These are phyloP conservation scores for Achlya hypogyna DNA, from an alignment of 352 stramenopile species.

Conservation along the genomic window DNA sequence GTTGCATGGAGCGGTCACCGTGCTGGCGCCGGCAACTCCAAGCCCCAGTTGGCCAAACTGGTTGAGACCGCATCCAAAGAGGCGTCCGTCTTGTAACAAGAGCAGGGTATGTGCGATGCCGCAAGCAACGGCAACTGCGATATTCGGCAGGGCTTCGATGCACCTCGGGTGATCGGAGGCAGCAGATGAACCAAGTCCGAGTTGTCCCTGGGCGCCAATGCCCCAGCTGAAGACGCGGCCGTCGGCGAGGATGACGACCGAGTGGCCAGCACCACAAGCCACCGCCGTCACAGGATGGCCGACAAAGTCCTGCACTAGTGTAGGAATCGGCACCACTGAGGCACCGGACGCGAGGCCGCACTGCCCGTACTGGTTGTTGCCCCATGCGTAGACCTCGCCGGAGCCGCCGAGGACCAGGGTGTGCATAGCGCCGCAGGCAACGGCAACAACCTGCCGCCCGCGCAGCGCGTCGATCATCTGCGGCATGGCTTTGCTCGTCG, in stretches of 20 bases:
- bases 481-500: not conserved
- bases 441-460: constrained; percentile 7
- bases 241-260: not conserved
- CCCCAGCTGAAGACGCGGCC: constrained; percentile 4
- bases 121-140: not conserved
- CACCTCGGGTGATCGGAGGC: not conserved
- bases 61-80: constrained; percentile 4
- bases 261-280: constrained; percentile 13
- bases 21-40: not conserved
- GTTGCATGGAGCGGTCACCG: not conserved
- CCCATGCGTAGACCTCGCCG: constrained; percentile 18
- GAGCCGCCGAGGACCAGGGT: not conserved
- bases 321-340: not conserved
- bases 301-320: not conserved
- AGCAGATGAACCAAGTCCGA: not conserved
- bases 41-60: constrained; percentile 13
- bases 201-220: constrained; percentile 18
- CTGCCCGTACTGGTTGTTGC: constrained; percentile 15
- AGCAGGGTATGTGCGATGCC: constrained; percentile 16
- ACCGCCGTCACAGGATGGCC: not conserved
- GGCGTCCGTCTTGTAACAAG: not conserved
- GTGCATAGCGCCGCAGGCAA: constrained; percentile 13
- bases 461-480: constrained; percentile 14
- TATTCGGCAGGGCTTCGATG: not conserved
- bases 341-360: not conserved